phyloP scores from a whole-genome alignment of 192 early-diverging fungal species.

The Backusella circina region DNA sequence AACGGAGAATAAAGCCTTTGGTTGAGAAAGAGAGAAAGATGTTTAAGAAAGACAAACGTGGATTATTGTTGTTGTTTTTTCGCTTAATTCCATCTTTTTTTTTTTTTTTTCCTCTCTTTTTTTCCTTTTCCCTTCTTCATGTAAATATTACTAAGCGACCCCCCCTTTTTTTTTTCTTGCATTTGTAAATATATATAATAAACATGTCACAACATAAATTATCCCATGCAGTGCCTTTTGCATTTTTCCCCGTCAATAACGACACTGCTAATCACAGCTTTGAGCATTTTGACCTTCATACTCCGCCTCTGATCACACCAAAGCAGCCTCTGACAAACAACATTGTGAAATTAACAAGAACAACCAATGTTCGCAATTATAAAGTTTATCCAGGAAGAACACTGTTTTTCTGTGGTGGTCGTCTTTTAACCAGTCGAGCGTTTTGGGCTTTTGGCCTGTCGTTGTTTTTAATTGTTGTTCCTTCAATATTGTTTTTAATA shows the following conservation, averaged over 20 bases:
- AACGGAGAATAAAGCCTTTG: not conserved
- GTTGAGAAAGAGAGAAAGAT: not conserved
- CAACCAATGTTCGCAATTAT: constrained; percentile 32
- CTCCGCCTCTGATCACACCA: not conserved
- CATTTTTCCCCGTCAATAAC: not conserved
- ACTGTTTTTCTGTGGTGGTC: constrained; percentile 60
- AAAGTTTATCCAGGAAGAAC: constrained; percentile 51
- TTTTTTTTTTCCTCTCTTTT: not conserved
- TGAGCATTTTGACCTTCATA: constrained; percentile 6
- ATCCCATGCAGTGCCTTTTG: not conserved
- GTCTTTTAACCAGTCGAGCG: constrained; percentile 61
- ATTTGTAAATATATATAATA: not conserved
- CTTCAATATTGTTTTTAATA: constrained; percentile 56
- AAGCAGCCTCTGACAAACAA: not conserved
- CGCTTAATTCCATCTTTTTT: not conserved
- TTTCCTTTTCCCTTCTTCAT: not conserved
- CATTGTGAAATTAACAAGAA: not conserved
- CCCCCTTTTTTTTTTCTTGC: not conserved
- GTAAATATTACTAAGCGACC: not conserved
- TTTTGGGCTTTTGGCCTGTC: constrained; percentile 62
- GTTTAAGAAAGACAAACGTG: not conserved
- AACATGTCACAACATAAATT: not conserved
- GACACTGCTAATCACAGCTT: not conserved
- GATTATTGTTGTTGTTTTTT: not conserved
- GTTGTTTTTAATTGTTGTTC: constrained; percentile 50